These are phyloP conservation scores for Trifolium dubium DNA, from an alignment of 306 rosid species.

Conservation along the genomic window DNA sequence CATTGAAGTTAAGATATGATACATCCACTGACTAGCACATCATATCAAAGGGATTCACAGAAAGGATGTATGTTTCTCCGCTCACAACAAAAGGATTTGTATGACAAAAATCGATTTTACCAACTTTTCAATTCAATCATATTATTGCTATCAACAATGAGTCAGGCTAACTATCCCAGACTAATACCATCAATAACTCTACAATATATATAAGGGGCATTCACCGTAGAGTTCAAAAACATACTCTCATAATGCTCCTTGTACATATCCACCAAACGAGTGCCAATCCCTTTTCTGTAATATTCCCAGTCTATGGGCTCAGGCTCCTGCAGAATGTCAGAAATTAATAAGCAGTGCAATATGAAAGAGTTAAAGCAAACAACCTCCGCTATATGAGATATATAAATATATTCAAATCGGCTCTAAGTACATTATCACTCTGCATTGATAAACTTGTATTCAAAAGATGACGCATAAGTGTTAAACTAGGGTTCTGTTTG, in stretches of 20 bases:
- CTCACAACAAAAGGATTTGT: constrained; percentile 14
- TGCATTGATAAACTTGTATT: constrained; percentile 5
- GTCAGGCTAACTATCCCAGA: not conserved
- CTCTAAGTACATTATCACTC: not conserved
- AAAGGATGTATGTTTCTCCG: not conserved
- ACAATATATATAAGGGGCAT: constrained; percentile 6
- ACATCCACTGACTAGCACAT: constrained; percentile 14
- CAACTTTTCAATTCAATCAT: not conserved
- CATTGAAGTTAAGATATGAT: not conserved
- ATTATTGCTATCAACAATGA: not conserved
- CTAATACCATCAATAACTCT: not conserved
- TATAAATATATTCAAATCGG: not conserved
- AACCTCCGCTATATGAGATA: not conserved
- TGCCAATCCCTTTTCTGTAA: constrained; percentile 91
- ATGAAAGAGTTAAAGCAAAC: not conserved
- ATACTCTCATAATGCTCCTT: constrained; percentile 95
- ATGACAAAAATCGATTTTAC: not conserved
- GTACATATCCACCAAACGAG: constrained; percentile 97
- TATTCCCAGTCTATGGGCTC: constrained; percentile 97
- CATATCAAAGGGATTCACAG: constrained; percentile 1
- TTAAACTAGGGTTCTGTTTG: no score
- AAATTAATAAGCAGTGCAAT: constrained; percentile 22
- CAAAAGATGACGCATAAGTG: not conserved
- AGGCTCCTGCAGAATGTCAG: constrained; percentile 73
- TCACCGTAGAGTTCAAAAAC: constrained; percentile 41